A percentile compares a stretch with the other conserved stretches of the same genome.
These are phyloP conservation scores for Hygrophorus russula DNA, from an alignment of 768 basidiomycete species.

Conservation along the genomic window DNA sequence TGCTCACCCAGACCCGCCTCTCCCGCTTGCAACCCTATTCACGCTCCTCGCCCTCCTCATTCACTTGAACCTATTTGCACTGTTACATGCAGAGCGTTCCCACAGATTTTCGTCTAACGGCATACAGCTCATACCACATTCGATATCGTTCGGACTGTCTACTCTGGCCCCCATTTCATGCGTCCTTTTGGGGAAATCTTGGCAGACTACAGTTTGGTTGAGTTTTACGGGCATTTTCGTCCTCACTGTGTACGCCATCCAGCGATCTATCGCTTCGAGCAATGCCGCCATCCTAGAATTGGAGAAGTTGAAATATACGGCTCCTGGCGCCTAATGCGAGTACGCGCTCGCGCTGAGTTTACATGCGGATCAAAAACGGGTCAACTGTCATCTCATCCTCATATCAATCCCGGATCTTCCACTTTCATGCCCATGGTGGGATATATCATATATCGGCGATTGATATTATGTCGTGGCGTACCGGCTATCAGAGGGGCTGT, in stretches of 20 bases:
- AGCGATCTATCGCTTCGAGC: constrained; percentile 31
- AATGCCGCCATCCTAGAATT: constrained; percentile 37
- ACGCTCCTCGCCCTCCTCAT: constrained; percentile 37
- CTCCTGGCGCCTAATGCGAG: constrained; percentile 36
- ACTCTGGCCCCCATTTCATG: constrained; percentile 38
- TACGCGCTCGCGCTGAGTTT: too few species aligned
- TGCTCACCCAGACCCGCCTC: constrained; percentile 15
- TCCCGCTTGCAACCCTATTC: constrained; percentile 35
- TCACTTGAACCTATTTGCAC: constrained; percentile 36
- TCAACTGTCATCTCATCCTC: too few species aligned
- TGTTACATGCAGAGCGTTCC: constrained; percentile 27
- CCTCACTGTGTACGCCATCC: constrained; percentile 32
- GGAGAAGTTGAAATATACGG: constrained; percentile 41
- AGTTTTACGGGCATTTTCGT: constrained; percentile 30
- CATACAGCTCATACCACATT: constrained; percentile 19
- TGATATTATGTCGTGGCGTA: background rate
- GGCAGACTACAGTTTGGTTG: constrained; percentile 50
- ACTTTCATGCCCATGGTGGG: background rate
- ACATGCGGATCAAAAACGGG: too few species aligned
- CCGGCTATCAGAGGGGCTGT: background rate
- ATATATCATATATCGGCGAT: background rate
- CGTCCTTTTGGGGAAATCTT: constrained; percentile 33
- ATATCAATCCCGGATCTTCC: too few species aligned
- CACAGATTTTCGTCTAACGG: constrained; percentile 13
- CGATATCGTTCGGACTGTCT: constrained; percentile 17